A percentile compares a stretch with the other conserved stretches of the same genome.
These are phyloP conservation scores for Kwoniella dejecticola DNA, from an alignment of 768 basidiomycete species.

Conservation along the genomic window DNA sequence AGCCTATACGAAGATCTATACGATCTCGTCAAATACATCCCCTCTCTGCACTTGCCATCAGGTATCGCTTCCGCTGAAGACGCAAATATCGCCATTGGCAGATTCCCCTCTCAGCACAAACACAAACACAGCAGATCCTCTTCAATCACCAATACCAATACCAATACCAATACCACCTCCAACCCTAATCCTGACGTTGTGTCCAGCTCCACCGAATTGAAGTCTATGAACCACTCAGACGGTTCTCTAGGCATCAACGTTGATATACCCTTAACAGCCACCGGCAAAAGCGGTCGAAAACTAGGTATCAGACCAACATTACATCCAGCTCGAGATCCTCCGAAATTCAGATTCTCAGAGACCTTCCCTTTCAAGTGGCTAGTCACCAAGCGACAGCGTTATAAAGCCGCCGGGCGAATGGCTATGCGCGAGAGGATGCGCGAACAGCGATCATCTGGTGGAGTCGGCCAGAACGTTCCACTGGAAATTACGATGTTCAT, in stretches of 20 bases:
- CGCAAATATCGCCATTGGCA: constrained; percentile 30
- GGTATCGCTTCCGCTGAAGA: constrained; percentile 34
- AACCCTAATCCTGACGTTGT: too few relatives aligned
- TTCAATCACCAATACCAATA: constrained; percentile 2
- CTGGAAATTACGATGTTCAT: constrained; percentile 51
- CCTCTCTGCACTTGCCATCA: constrained; percentile 39
- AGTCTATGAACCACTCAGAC: too few relatives aligned
- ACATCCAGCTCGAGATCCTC: constrained; percentile 43
- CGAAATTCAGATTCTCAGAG: constrained; percentile 38
- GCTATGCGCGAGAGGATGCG: constrained; percentile 14
- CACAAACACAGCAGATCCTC: constrained; percentile 21
- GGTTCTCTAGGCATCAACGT: too few relatives aligned
- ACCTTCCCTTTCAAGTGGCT: constrained; percentile 32
- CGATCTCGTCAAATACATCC: constrained; percentile 50
- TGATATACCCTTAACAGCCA: too few relatives aligned
- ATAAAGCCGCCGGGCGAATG: constrained; percentile 28
- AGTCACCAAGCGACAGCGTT: constrained; percentile 22
- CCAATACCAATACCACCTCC: not conserved
- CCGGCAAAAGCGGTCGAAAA: not conserved
- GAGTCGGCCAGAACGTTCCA: constrained; percentile 46
- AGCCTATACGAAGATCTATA: constrained; percentile 55
- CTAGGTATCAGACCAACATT: constrained; percentile 15
- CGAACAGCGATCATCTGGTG: constrained; percentile 23
- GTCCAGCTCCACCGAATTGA: not conserved
- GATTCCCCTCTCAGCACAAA: constrained; percentile 5